phyloP scores from a whole-genome alignment of 225 moss, liverwort and hornwort species.

The Neckera pumila region DNA sequence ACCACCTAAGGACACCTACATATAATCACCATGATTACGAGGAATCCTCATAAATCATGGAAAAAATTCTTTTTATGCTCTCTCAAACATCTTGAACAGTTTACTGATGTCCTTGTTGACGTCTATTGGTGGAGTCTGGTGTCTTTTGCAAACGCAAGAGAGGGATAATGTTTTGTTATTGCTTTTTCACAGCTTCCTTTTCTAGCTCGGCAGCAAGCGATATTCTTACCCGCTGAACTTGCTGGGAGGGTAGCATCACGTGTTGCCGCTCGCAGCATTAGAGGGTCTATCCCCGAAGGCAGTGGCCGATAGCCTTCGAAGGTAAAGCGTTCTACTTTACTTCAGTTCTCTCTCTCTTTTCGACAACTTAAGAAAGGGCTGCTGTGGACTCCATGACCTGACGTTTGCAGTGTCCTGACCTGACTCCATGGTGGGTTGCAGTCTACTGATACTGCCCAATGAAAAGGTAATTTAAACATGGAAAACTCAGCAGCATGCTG shows the following conservation, averaged over 20 bases:
- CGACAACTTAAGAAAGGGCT: background rate
- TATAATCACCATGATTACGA: background rate
- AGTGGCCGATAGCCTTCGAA: background rate
- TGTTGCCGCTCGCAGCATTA: constrained; percentile 57
- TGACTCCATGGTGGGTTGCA: background rate
- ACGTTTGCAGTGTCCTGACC: background rate
- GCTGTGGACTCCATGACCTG: background rate
- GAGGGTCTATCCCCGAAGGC: constrained; percentile 33
- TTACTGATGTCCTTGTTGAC: constrained; percentile 18
- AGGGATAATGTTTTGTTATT: background rate
- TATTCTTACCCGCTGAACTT: constrained; percentile 69
- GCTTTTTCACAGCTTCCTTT: constrained; percentile 47
- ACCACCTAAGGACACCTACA: background rate
- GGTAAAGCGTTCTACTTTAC: background rate
- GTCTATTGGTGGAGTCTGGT: background rate
- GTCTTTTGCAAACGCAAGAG: background rate
- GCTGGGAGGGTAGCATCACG: constrained; percentile 66
- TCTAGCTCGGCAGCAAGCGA: constrained; percentile 54
- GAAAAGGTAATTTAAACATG: background rate
- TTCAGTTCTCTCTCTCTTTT: background rate
- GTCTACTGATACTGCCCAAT: background rate
- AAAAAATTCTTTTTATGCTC: background rate
- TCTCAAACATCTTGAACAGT: background rate
- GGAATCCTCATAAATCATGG: background rate
- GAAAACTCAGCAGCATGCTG: background rate